Percentiles rank a stretch among this genome's conserved stretches.
Conservation (phyloP, 306 rosid genomes). For the Prunus mume region DNA sequence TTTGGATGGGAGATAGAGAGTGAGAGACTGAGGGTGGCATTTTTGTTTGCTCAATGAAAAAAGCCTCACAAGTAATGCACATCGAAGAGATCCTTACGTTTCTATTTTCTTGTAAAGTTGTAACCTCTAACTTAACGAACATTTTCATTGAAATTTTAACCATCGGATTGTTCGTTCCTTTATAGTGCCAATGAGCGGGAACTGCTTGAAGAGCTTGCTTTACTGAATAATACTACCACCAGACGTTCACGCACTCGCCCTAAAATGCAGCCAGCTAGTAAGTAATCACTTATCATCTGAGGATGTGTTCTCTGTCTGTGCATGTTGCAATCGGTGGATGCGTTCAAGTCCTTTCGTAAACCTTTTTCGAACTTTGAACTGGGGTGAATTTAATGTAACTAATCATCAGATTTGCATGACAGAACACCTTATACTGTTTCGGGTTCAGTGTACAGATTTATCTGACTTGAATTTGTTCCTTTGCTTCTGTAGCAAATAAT, state of each 20-base stretch:
- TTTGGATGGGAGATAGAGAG: background rate
- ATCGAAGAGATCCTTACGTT: background rate
- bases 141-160: background rate
- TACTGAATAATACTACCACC: slow-evolving; percentile 45
- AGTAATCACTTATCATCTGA: slow-evolving; percentile 30
- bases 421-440: background rate
- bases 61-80: background rate
- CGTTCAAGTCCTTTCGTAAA: background rate
- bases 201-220: slow-evolving; percentile 82
- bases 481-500: slow-evolving; percentile 50
- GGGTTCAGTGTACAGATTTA: background rate
- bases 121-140: background rate
- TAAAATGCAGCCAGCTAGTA: slow-evolving; percentile 58
- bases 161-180: slow-evolving; percentile 1
- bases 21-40: background rate
- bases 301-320: slow-evolving; percentile 9
- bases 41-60: background rate
- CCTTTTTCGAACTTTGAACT: background rate
- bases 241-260: slow-evolving; percentile 55
- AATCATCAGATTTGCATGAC: background rate
- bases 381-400: background rate
- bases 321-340: background rate
- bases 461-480: slow-evolving; percentile 9
- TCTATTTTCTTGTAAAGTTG: background rate
- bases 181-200: slow-evolving; percentile 74